Conservation (phyloP, 148 eudicot genomes). For the Silene uniflora region DNA sequence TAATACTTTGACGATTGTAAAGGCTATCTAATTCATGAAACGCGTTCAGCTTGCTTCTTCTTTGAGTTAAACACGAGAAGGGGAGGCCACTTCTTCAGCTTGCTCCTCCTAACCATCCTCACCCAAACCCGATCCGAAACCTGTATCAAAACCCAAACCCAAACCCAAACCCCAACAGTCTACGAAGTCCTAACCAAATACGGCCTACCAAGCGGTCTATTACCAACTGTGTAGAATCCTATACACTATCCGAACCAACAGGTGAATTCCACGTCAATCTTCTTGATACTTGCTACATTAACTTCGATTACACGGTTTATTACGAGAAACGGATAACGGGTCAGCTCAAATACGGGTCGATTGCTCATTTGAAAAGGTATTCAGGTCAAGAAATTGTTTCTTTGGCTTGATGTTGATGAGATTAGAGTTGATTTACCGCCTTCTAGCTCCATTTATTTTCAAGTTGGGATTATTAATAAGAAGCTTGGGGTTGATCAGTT, state of each 20-base stretch:
- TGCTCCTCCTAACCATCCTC: constrained; percentile 14
- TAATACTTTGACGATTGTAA: no score
- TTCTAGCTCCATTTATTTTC: constrained; percentile 64
- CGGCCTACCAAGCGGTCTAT: constrained; percentile 66
- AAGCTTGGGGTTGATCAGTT: constrained; percentile 72
- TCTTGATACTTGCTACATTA: constrained; percentile 28
- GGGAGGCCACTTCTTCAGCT: no score
- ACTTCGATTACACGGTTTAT: constrained; percentile 41
- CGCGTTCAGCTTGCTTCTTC: no score
- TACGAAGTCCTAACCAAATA: constrained; percentile 59
- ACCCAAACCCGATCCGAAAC: background rate
- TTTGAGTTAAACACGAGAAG: no score
- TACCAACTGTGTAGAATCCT: constrained; percentile 36
- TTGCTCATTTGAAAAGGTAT: constrained; percentile 35
- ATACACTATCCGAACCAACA: constrained; percentile 26
- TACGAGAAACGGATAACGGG: constrained; percentile 36
- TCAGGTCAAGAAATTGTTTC: constrained; percentile 32
- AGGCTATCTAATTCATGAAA: no score
- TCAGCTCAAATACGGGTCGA: constrained; percentile 36
- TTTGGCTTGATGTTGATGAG: constrained; percentile 43
- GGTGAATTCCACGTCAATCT: constrained; percentile 37
- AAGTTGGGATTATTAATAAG: constrained; percentile 69
- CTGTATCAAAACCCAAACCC: no score
- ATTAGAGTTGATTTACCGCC: constrained; percentile 62
- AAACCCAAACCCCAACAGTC: constrained; percentile 36